Base-by-base conservation (phyloP, 306 rosid species). In the Fragaria vesca region DNA sequence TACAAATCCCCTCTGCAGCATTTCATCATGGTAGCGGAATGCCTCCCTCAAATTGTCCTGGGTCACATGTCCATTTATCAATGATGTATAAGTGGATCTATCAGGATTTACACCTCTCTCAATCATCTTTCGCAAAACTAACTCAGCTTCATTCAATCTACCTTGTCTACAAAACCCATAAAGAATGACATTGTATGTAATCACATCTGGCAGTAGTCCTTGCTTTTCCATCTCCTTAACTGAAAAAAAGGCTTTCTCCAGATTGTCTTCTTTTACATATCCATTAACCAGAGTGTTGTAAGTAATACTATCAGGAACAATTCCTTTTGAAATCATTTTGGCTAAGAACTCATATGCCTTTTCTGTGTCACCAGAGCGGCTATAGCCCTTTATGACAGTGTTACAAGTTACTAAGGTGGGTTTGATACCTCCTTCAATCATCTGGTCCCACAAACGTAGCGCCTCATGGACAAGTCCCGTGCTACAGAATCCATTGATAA, bases 1-100 rank as follows among this genome's bases (percentile, higher is more conserved):
- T 76, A 87, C 88, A 77, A 91, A 93, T 65, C 98, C 97, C 86
- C 86, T 86, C 81, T 87, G 97, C 67, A 95, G 86, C 97, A 95
- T 92, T 81, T 91, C 97, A 80, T 95, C 98, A 34, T 95, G 97
- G 85, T 88, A 83, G 45, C 87, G 88, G 81, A 95, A 95, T 70
- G 97, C 98, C 81, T 86, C 97, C 78, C 85, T 89, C 87, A 95
- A 76, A 77, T 91, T 92, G 86, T 91, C 93, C 81, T 87, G 89
- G 83, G 93, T 84, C 48, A 92, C 96, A 80, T 92, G 87, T 70
- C 96, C 97, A 74, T 95, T 89, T 71, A 95, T 91, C 83, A 95
- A 86, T 68, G 89, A 81, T 4, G 93, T 85, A 77, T 91, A 95
- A 0, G 96, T 92, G 65, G 90, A 85, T 87, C 86, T 86, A 75